Conservation (phyloP, 2,329 filamentous ascomycete genomes). For the Diaporthe sp. region DNA sequence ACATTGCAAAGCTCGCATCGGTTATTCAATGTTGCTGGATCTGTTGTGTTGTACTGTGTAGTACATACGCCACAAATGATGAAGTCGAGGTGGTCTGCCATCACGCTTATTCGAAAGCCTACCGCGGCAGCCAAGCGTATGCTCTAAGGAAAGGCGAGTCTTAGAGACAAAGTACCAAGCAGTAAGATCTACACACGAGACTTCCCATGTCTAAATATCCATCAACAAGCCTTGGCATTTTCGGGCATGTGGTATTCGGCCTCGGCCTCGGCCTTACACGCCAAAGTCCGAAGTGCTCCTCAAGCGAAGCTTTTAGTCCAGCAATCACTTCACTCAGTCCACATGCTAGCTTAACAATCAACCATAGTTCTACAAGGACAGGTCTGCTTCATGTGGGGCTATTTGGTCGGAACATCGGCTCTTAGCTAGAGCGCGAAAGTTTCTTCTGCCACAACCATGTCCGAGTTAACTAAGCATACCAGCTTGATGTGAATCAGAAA, state of each 20-base stretch:
- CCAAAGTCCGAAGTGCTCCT: background rate
- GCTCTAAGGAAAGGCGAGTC: background rate
- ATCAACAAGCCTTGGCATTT: background rate
- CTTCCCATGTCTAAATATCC: background rate
- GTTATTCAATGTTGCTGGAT: background rate
- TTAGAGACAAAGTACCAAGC: background rate
- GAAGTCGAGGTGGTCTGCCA: constrained; percentile 4
- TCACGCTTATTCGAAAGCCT: background rate
- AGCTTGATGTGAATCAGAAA: background rate
- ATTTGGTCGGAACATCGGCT: background rate
- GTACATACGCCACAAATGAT: background rate
- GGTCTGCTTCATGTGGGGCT: background rate
- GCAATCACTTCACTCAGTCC: background rate
- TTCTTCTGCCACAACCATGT: background rate
- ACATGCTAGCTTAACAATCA: background rate
- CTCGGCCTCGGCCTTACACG: background rate
- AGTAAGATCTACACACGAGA: background rate
- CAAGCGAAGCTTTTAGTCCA: background rate
- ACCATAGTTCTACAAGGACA: background rate
- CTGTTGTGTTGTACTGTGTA: constrained; percentile 1
- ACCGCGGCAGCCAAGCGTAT: background rate
- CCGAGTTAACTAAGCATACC: background rate
- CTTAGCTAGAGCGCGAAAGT: background rate
- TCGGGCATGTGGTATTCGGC: background rate
- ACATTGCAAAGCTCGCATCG: constrained; percentile 5